phyloP scores from a whole-genome alignment of 108 stramenopile species.

The Pseudonitzschia delicatissima region DNA sequence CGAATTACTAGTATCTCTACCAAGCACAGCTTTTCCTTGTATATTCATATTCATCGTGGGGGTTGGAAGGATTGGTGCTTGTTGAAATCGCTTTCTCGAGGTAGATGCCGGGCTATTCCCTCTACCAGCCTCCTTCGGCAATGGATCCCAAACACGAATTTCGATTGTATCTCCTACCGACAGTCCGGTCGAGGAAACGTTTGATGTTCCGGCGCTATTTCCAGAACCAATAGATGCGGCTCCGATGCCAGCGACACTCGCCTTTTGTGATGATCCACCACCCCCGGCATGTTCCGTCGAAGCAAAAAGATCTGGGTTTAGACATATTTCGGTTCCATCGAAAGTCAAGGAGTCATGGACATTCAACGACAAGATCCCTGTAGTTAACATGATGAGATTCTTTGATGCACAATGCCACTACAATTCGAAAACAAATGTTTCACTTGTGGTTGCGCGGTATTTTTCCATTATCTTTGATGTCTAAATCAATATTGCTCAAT shows the following conservation, averaged over 20 bases:
- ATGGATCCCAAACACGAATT: constrained; percentile 79
- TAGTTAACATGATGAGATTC: constrained; percentile 28
- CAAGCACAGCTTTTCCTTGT: neutral
- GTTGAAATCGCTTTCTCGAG: neutral
- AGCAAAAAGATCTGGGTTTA: constrained; percentile 80
- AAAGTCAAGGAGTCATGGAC: constrained; percentile 82
- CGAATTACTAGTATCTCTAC: neutral
- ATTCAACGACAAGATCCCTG: constrained; percentile 69
- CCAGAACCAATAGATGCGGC: constrained; percentile 27
- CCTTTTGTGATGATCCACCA: neutral
- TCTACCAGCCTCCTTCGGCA: constrained; percentile 14
- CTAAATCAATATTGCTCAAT: too few relatives aligned
- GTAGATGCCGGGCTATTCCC: constrained; percentile 1
- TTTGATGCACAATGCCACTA: neutral
- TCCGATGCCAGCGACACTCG: constrained; percentile 10
- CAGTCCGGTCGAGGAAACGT: neutral
- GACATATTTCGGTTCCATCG: constrained; percentile 74
- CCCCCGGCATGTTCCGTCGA: neutral
- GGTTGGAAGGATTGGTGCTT: neutral
- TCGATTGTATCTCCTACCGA: constrained; percentile 70
- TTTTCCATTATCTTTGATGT: neutral
- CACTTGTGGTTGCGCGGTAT: neutral
- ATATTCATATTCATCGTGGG: constrained; percentile 2
- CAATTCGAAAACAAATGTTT: neutral
- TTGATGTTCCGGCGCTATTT: constrained; percentile 16